Evolutionary conservation across 2,329 filamentous ascomycete genomes (phyloP).

Genomic region (Arthrobotrys sphaeroides): DNA sequence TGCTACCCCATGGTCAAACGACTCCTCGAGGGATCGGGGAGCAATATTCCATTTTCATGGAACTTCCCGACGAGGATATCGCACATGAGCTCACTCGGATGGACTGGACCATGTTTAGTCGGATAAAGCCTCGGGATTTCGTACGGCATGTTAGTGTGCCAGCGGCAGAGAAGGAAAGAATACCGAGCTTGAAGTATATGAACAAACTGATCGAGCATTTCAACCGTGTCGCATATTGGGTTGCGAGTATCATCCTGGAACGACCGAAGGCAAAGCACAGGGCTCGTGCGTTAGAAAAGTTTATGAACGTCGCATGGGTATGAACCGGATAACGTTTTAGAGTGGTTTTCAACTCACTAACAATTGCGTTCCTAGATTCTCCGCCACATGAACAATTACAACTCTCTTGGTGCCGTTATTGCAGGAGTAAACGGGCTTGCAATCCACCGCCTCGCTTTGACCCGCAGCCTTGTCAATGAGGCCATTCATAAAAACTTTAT

Average conservation of each 20-base stretch:
- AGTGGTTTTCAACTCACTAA: constrained; percentile 9
- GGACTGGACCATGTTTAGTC: constrained; percentile 98
- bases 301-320: constrained; percentile 82
- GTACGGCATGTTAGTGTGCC: constrained; percentile 88
- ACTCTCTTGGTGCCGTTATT: constrained; percentile 90
- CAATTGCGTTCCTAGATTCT: constrained; percentile 69
- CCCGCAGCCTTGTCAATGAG: constrained; percentile 76
- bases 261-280: constrained; percentile 96
- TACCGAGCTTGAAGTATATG: constrained; percentile 81
- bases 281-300: constrained; percentile 89
- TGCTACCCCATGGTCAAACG: constrained; percentile 22
- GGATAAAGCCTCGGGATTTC: constrained; percentile 89
- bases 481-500: constrained; percentile 84
- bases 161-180: constrained; percentile 75
- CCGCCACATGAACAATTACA: constrained; percentile 94
- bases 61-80: constrained; percentile 81
- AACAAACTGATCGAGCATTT: constrained; percentile 95
- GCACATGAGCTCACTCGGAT: constrained; percentile 92
- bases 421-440: constrained; percentile 90
- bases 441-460: constrained; percentile 83
- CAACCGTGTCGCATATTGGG: constrained; percentile 84
- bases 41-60: constrained; percentile 91
- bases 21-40: constrained; percentile 67
- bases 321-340: constrained; percentile 56
- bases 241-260: constrained; percentile 83